A percentile compares a stretch with the other conserved stretches of the same genome.
Evolutionary conservation across 129 eudicot genomes (phyloP).

Genomic region (Flaveria linearis): DNA sequence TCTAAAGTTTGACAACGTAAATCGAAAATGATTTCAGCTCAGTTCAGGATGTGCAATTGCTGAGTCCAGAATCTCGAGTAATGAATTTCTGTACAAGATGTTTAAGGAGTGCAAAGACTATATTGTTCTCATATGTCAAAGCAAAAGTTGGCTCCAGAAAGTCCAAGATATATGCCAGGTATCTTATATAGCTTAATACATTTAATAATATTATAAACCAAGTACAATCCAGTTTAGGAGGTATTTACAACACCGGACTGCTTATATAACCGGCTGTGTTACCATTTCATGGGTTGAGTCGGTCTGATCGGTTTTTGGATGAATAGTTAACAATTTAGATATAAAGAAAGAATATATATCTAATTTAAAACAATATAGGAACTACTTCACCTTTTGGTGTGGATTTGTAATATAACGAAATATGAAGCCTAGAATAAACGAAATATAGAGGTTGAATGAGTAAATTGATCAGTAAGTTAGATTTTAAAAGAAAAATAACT

Average conservation of each 20-base stretch:
- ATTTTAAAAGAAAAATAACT: too few species aligned
- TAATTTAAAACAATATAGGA: too few species aligned
- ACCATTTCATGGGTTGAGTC: too few species aligned
- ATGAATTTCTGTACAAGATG: slow-evolving; percentile 57
- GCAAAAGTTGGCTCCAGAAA: slow-evolving; percentile 67
- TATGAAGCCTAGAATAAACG: too few species aligned
- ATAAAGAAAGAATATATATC: too few species aligned
- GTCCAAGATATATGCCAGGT: slow-evolving; percentile 93
- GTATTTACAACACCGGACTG: not conserved
- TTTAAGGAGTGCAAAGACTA: slow-evolving; percentile 83
- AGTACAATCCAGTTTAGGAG: not conserved
- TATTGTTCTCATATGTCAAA: slow-evolving; percentile 59
- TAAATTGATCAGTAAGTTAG: too few species aligned
- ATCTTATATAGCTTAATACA: not conserved
- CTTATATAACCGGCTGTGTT: too few species aligned
- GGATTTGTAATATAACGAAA: too few species aligned
- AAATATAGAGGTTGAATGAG: too few species aligned
- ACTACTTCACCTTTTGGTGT: too few species aligned
- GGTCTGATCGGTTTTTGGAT: too few species aligned
- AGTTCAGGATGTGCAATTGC: slow-evolving; percentile 76
- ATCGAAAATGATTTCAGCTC: slow-evolving; percentile 49
- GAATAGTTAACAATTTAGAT: too few species aligned
- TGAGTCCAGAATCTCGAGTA: slow-evolving; percentile 61
- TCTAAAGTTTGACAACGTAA: not conserved
- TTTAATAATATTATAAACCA: not conserved